Conservation (phyloP, 1,284 basidiomycete species). For the Pseudozyma hubeiensis region DNA sequence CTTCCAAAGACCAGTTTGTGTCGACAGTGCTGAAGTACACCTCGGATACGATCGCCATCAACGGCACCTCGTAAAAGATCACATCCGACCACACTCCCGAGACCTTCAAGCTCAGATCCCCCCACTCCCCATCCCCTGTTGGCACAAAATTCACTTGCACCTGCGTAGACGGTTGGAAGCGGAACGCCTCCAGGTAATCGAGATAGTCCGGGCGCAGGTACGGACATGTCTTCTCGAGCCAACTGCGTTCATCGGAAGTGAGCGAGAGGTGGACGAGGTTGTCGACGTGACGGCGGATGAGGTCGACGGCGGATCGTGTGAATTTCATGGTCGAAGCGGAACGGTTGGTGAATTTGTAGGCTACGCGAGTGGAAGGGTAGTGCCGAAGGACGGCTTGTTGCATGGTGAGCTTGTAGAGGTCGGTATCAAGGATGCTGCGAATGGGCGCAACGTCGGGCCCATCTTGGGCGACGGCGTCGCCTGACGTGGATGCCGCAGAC, state of each 20-base stretch:
- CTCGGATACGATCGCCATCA: slow-evolving; percentile 89
- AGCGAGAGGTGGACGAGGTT: slow-evolving; percentile 78
- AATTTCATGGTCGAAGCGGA: slow-evolving; percentile 77
- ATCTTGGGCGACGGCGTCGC: slow-evolving; percentile 17
- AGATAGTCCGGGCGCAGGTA: slow-evolving; percentile 82
- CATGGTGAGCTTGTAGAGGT: slow-evolving; percentile 99
- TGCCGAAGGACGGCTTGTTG: slow-evolving; percentile 90
- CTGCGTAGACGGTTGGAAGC: slow-evolving; percentile 82
- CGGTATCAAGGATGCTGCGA: slow-evolving; percentile 86
- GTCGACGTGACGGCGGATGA: slow-evolving; percentile 73
- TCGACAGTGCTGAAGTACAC: slow-evolving; percentile 78
- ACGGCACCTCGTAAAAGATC: slow-evolving; percentile 94
- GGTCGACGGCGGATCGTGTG: slow-evolving; percentile 77
- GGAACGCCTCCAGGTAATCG: slow-evolving; percentile 78
- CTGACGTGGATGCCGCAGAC: neutral
- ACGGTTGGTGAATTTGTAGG: slow-evolving; percentile 86
- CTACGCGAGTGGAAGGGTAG: slow-evolving; percentile 77
- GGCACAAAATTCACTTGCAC: slow-evolving; percentile 78
- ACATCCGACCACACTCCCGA: slow-evolving; percentile 86
- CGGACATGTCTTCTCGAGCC: slow-evolving; percentile 79
- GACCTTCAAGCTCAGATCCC: slow-evolving; percentile 80
- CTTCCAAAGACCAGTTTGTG: slow-evolving; percentile 84
- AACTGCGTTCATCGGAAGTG: slow-evolving; percentile 76
- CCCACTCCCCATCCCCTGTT: slow-evolving; percentile 70
- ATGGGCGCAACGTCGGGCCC: slow-evolving; percentile 23